Conservation (phyloP, 2,329 filamentous ascomycete genomes). For the Botryotinia narcissicola region DNA sequence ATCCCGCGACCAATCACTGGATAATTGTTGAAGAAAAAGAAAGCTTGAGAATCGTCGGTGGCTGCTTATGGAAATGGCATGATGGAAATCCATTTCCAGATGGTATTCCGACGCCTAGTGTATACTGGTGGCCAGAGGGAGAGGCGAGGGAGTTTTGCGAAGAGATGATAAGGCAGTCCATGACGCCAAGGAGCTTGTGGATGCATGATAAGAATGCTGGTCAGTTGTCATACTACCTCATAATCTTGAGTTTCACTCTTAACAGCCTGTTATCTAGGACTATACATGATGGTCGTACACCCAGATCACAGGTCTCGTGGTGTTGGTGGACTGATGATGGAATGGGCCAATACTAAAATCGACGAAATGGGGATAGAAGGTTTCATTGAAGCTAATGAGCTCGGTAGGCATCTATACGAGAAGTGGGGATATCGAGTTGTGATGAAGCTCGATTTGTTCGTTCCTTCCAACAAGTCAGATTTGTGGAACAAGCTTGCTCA, state of each 20-base stretch:
- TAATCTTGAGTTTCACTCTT: not conserved
- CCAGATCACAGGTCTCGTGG: not conserved
- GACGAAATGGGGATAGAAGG: not conserved
- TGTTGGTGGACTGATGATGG: conserved; percentile 12
- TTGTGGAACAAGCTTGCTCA: conserved; percentile 10
- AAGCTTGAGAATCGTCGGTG: not conserved
- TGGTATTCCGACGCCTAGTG: not conserved
- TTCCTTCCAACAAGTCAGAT: not conserved
- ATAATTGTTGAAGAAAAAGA: not conserved
- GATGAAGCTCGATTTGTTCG: conserved; percentile 7
- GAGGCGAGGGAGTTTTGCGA: conserved; percentile 3
- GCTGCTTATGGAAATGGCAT: conserved; percentile 7
- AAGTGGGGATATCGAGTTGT: conserved; percentile 11
- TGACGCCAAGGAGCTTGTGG: not conserved
- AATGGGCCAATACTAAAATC: not conserved
- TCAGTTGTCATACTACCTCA: not conserved
- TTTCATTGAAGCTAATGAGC: conserved; percentile 5
- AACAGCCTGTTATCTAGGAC: not conserved
- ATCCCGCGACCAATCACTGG: not conserved
- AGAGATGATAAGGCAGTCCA: not conserved
- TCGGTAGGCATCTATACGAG: conserved; percentile 1
- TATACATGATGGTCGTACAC: conserved; percentile 10
- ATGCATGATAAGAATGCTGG: conserved; percentile 3
- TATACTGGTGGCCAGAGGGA: not conserved
- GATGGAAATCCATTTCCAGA: not conserved